phyloP scores from a whole-genome alignment of 148 eudicot species.

The Linanthus parryae region DNA sequence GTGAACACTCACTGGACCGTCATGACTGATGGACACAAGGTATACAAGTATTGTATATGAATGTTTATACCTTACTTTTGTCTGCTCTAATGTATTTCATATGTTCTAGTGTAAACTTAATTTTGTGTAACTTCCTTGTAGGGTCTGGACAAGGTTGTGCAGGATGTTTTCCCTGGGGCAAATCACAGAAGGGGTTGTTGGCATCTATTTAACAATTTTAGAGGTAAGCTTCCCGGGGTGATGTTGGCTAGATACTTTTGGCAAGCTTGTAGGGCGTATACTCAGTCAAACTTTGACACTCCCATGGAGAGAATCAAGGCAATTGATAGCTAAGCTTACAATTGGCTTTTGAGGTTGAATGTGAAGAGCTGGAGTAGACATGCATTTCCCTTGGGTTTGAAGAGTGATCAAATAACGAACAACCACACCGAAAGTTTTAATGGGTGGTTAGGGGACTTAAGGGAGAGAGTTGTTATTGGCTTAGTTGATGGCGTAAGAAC shows the following conservation, averaged over 20 bases:
- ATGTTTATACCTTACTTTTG: neutral
- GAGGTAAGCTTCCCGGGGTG: neutral
- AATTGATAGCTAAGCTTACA: neutral
- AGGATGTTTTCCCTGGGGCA: neutral
- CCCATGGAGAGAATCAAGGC: neutral
- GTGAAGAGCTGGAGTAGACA: neutral
- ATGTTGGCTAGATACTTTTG: neutral
- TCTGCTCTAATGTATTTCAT: neutral
- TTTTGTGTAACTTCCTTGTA: neutral
- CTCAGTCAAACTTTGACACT: neutral
- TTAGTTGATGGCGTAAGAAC: neutral
- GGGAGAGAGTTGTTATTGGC: neutral
- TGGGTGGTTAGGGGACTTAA: neutral
- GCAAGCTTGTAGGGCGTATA: neutral
- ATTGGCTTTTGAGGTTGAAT: neutral
- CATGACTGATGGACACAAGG: constrained; percentile 5
- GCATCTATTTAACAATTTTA: neutral
- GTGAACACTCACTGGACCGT: neutral
- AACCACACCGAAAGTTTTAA: neutral
- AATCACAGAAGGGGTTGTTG: neutral
- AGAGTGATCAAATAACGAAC: neutral
- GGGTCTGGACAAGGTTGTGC: neutral
- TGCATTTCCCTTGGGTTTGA: neutral
- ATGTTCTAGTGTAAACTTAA: neutral
- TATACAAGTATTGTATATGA: too few relatives aligned